A percentile compares a stretch with the other conserved stretches of the same genome.
These are phyloP conservation scores for Phylloporus arenicola DNA, from an alignment of 768 basidiomycete species.

Conservation along the genomic window DNA sequence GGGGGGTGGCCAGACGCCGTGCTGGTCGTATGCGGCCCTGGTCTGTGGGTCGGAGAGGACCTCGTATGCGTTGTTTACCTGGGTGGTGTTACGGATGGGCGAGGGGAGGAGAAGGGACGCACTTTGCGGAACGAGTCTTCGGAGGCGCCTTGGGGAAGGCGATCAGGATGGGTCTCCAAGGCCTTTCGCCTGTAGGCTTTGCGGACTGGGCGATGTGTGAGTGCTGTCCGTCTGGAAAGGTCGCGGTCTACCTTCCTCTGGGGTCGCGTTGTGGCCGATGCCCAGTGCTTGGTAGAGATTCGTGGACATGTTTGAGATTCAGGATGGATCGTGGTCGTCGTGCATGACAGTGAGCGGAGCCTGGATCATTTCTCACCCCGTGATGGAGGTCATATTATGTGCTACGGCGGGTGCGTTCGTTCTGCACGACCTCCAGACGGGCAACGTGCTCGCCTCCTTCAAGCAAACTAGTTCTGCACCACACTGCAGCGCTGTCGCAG, in stretches of 20 bases:
- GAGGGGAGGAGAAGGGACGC: not conserved
- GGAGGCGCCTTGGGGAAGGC: constrained; percentile 53
- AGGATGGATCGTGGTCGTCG: not conserved
- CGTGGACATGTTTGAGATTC: constrained; percentile 39
- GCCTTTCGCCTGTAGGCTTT: constrained; percentile 75
- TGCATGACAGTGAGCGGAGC: not conserved
- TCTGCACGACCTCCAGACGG: constrained; percentile 78
- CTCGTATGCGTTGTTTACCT: constrained; percentile 80
- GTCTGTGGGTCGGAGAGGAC: constrained; percentile 59
- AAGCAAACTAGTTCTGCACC: constrained; percentile 70
- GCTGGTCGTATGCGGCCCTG: constrained; percentile 60
- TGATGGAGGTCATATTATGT: constrained; percentile 66
- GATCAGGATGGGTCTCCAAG: constrained; percentile 71
- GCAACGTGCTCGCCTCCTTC: constrained; percentile 74
- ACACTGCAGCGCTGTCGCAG: constrained; percentile 64
- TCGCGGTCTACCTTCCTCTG: constrained; percentile 55
- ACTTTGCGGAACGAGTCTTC: constrained; percentile 55
- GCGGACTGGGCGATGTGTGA: constrained; percentile 44
- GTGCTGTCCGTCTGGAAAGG: not conserved
- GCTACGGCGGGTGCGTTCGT: constrained; percentile 56
- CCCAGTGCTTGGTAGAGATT: constrained; percentile 64
- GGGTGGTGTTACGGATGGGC: not conserved
- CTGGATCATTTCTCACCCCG: constrained; percentile 4
- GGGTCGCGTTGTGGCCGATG: constrained; percentile 46
- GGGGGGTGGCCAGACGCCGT: constrained; percentile 76